These are phyloP conservation scores for Apostasia shenzhenica DNA, from an alignment of 106 monocot species.

Conservation along the genomic window DNA sequence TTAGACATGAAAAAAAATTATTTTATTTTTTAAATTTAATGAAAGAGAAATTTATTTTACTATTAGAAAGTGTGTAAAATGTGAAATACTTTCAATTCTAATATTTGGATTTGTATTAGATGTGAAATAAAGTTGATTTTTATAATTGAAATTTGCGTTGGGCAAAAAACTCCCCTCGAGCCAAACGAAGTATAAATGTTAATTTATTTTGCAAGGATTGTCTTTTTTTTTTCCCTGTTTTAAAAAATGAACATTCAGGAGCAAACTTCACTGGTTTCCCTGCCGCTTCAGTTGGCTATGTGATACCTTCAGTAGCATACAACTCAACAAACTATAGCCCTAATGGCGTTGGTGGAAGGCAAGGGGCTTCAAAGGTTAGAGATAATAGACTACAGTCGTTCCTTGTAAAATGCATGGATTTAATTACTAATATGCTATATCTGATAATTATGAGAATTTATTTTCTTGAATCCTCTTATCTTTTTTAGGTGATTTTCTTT, in stretches of 20 bases:
- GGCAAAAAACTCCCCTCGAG: no score
- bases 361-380: conserved; percentile 65
- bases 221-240: background rate
- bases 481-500: no score
- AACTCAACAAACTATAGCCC: conserved; percentile 54
- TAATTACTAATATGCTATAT: background rate
- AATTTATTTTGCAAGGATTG: background rate
- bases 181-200: no score
- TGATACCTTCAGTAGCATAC: conserved; percentile 54
- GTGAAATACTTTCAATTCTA: no score
- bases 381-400: background rate
- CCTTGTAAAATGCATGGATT: background rate
- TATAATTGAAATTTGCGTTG: no score
- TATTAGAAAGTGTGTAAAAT: no score
- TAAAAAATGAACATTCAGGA: conserved; percentile 22
- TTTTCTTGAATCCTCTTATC: no score
- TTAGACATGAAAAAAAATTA: no score
- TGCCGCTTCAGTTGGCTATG: conserved; percentile 68
- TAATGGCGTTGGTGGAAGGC: conserved; percentile 75
- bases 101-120: no score
- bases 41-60: no score
- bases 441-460: background rate
- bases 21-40: no score
- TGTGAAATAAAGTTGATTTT: no score
- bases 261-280: conserved; percentile 44